These are phyloP conservation scores for Quercus phellos DNA, from an alignment of 331 rosid species.

Conservation along the genomic window DNA sequence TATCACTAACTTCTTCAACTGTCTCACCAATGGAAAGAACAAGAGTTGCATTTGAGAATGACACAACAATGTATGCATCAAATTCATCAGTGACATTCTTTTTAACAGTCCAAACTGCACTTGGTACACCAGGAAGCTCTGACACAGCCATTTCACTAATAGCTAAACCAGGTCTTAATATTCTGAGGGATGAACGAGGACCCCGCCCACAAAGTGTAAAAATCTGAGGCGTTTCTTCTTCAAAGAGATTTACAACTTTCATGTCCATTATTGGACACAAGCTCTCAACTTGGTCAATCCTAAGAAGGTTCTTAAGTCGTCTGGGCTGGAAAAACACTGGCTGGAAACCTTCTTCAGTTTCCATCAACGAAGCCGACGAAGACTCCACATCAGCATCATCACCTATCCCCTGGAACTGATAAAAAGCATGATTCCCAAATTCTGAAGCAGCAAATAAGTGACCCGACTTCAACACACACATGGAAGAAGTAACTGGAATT, in stretches of 20 bases:
- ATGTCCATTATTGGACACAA: slow-evolving; percentile 91
- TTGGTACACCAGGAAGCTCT: slow-evolving; percentile 89
- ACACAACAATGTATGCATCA: slow-evolving; percentile 94
- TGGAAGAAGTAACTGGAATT: slow-evolving; percentile 80
- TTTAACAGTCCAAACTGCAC: slow-evolving; percentile 97
- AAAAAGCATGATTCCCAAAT: slow-evolving; percentile 83
- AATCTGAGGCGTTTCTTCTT: slow-evolving; percentile 93
- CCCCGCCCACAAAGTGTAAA: slow-evolving; percentile 93
- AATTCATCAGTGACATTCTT: slow-evolving; percentile 85
- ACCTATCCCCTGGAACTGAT: slow-evolving; percentile 86
- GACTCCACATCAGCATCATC: slow-evolving; percentile 91
- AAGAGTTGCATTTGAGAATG: slow-evolving; percentile 87
- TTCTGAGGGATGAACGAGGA: slow-evolving; percentile 91
- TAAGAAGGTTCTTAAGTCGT: slow-evolving; percentile 76
- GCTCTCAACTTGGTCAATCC: slow-evolving; percentile 95
- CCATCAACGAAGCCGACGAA: slow-evolving; percentile 76
- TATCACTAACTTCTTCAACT: slow-evolving; percentile 91
- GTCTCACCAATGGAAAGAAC: slow-evolving; percentile 99
- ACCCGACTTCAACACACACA: slow-evolving; percentile 92
- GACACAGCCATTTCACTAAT: slow-evolving; percentile 99
- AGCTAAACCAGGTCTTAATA: slow-evolving; percentile 91
- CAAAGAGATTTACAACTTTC: slow-evolving; percentile 82
- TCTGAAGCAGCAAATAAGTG: slow-evolving; percentile 90
- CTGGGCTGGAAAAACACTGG: slow-evolving; percentile 92
- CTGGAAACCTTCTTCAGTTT: slow-evolving; percentile 85